phyloP scores from a whole-genome alignment of 2,329 filamentous ascomycete genomes.

The Alternaria incomplexa region DNA sequence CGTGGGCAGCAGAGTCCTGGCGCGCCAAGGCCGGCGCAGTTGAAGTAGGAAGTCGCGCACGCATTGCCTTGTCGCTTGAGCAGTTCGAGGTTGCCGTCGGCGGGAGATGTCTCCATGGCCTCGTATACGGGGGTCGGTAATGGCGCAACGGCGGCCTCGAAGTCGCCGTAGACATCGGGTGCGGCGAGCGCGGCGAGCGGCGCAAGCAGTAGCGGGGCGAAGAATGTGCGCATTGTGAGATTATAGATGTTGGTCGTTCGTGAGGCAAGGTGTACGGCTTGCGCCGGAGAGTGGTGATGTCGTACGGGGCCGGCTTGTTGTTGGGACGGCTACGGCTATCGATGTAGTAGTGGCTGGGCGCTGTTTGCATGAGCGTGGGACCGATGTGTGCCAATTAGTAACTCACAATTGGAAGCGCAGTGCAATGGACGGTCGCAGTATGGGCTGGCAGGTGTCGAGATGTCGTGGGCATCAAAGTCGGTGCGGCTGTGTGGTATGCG shows the following conservation, averaged over 20 bases:
- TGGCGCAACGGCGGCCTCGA: slow-evolving; percentile 37
- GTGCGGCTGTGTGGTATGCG: slow-evolving; percentile 9
- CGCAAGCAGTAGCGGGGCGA: slow-evolving; percentile 36
- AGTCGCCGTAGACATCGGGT: slow-evolving; percentile 37
- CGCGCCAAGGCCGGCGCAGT: slow-evolving; percentile 60
- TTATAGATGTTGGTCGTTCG: not conserved
- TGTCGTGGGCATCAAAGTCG: slow-evolving; percentile 12
- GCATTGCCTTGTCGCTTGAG: slow-evolving; percentile 46
- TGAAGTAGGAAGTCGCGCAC: slow-evolving; percentile 60
- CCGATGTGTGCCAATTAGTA: not conserved
- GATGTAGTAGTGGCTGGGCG: slow-evolving; percentile 6
- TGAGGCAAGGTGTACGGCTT: slow-evolving; percentile 11
- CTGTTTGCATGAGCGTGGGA: not conserved
- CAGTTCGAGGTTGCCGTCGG: slow-evolving; percentile 31
- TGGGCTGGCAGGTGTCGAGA: slow-evolving; percentile 8
- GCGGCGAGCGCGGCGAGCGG: slow-evolving; percentile 37
- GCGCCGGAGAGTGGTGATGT: slow-evolving; percentile 13
- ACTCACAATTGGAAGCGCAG: not conserved
- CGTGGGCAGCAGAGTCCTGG: slow-evolving; percentile 62
- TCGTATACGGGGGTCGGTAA: slow-evolving; percentile 29
- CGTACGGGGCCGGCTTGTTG: slow-evolving; percentile 5
- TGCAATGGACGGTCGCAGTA: not conserved
- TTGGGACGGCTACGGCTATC: slow-evolving; percentile 9
- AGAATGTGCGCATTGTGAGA: slow-evolving; percentile 36
- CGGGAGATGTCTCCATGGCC: slow-evolving; percentile 26